Base-by-base conservation (phyloP, 2,329 filamentous ascomycete genomes). In the Xylogone sp. region DNA sequence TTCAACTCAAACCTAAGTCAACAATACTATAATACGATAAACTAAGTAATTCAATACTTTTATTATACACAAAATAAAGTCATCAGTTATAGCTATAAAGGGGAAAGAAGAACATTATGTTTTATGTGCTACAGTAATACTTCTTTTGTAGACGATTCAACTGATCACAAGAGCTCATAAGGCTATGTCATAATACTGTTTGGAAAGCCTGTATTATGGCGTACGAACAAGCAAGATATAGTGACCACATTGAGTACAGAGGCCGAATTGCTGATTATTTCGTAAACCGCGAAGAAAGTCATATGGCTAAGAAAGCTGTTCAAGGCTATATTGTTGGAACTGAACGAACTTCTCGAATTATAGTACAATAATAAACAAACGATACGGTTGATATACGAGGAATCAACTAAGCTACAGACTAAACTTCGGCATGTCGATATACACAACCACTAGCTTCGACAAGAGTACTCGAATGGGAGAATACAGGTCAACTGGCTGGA, bases 391-490 rank as follows among this genome's bases (percentile, higher is more conserved):
- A 47, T 58, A 43, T 50, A 51, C n/a, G 31, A 48, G 22, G 47
- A 54, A 20, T 46, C 22, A 3, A 34, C 45, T 12, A 43, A 45
- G 21, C 49, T 63, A 7, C 42, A 54, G 2, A 61, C 53, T 7
- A 52, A 53, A 31, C 50, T 64, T 16, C 52, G 54, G n/a, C 56
- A 63, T 51, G 48, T 64, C 24, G 53, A 65, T 53, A 64, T 65
- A 42, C 55, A 64, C 31, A 31, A 57, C 21, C 50, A 55, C 45
- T 66, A 56, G 60, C 48, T 65, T 1, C 19, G 57, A 3, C 55
- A 66, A 49, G 56, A 62, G 46, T n/a, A n/a, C n/a, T n/a, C n/a
- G n/a, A n/a, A n/a, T n/a, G n/a, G n/a, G n/a, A n/a, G n/a, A n/a
- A n/a, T n/a, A n/a, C n/a, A n/a, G n/a, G n/a, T n/a, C n/a, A n/a